phyloP scores from a whole-genome alignment of 2,329 filamentous ascomycete genomes.

The Emergomyces africanus region DNA sequence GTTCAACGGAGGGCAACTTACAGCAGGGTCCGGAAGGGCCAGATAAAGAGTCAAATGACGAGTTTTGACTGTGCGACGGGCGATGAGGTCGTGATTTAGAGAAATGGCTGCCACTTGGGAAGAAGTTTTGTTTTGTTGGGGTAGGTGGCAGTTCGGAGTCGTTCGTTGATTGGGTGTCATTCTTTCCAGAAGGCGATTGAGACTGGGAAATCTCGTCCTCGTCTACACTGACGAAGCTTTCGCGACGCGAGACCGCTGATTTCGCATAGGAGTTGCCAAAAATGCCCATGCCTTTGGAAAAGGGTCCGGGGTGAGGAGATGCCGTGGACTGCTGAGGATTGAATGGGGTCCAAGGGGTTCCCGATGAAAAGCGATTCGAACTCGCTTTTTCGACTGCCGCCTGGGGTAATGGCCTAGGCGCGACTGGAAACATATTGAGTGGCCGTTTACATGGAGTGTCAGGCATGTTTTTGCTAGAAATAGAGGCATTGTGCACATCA shows the following conservation, averaged over 20 bases:
- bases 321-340: slow-evolving; percentile 41
- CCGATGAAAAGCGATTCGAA: slow-evolving; percentile 59
- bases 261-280: slow-evolving; percentile 45
- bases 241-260: slow-evolving; percentile 39
- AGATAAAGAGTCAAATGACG: slow-evolving; percentile 23
- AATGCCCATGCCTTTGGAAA: slow-evolving; percentile 50
- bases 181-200: slow-evolving; percentile 42
- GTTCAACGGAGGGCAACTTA: slow-evolving; percentile 24
- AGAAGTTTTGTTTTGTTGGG: slow-evolving; percentile 57
- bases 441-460: slow-evolving; percentile 95
- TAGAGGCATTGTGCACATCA: slow-evolving; percentile 36
- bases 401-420: slow-evolving; percentile 41
- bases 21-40: slow-evolving; percentile 22
- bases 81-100: slow-evolving; percentile 12
- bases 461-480: slow-evolving; percentile 58
- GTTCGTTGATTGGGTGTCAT: slow-evolving; percentile 43
- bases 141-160: slow-evolving; percentile 80
- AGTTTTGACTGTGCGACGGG: slow-evolving; percentile 20
- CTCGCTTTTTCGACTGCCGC: slow-evolving; percentile 49
- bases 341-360: slow-evolving; percentile 70
- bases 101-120: slow-evolving; percentile 22
- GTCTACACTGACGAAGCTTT: slow-evolving; percentile 70
- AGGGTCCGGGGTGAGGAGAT: slow-evolving; percentile 48
- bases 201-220: slow-evolving; percentile 56
- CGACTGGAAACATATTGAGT: slow-evolving; percentile 54